Base-by-base conservation (phyloP, 257 asterid species). In the Capsicum rhomboideum region DNA sequence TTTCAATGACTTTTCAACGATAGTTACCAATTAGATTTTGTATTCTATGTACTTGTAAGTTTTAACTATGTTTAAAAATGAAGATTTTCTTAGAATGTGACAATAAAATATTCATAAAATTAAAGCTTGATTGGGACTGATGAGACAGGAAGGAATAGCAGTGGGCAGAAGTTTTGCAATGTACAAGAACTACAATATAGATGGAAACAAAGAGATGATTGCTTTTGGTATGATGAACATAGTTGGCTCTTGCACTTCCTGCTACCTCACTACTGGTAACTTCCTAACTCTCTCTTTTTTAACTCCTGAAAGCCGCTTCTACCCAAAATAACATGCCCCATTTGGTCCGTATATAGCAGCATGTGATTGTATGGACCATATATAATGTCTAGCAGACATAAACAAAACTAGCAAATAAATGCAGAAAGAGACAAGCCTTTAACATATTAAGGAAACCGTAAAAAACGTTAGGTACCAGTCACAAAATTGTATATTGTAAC, bases 131-230 rank as follows among this genome's bases (percentile, higher is more conserved):
- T 40, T 6, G 44, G 44, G 8, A 40, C 44, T 31, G 55, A 72
- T 14, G 20, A 21, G 4, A 84, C 91, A 97, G 99, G 99, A 97
- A 92, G 99, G 99, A 21, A 92, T 97, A 83, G 99, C 99, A 9
- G 99, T 95, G 31, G 99, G 99, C 0, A 89, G 98, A 89, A 97
- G 99, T 87, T 97, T 97, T 86, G 94, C 99, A 7, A 93, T 93
- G 98, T 92, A 90, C 90, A 97, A 95, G 90, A 92, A 94, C 75
- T 97, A 97, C 93, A 87, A 97, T 79, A 93, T 97, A 72, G 99
- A 97, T 83, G 99, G 99, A 13, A 97, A 97, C 90, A 97, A 95
- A 87, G 99, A 97, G 83, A 97, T 97, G 99, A 92, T 97, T 17
- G 99, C 99, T 74, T 84, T 97, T 61, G 99, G 99, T 53, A 89